Evolutionary conservation across 768 basidiomycete species (phyloP), one percentile per base, ranked within the genome.

Genomic region (Lactifluus hygrophoroides): DNA sequence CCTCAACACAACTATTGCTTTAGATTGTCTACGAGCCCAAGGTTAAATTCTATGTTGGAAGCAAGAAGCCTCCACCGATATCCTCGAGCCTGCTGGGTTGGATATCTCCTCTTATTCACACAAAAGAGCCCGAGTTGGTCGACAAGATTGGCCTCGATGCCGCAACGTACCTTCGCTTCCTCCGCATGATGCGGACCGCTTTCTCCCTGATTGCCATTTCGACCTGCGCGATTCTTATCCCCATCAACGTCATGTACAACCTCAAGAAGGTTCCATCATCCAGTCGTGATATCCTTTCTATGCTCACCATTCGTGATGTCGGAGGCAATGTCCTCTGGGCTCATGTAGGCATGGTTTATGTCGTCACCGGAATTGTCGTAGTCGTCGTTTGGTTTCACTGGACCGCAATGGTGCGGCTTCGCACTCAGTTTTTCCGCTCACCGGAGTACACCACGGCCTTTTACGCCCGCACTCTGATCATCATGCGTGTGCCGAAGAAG

Each of bases 11-110:
- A 50, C 25, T 40, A 37, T 58, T 27, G 3, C 19, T 32, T n/a
- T 58, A 91, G 91, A 81, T 90, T 61, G 83, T 94, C 58, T 95
- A 95, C 68, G 90, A 93, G 69, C 94, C 92, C 61, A 96, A 94
- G 73, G 83, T 90, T 72, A 94, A 94, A 71, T 94, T 93, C 68
- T 89, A 90, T 67, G 77, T 81, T 59, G 87, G 85, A 42, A 71
- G 82, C 71, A 90, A 90, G 69, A 74, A 78, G 27, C 90, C 89
- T 30, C 90, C 90, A 7, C 81, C 82, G 23, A 89, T 95, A 70
- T 85, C 85, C 38, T 85, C 88, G 70, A 85, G 87, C 1, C 69
- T 95, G 46, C 81, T 92, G 48, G 90, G 91, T 62, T 99, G 95
- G 95, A 74, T 97, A 0, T 84, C 86, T 8, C 94, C 94, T 0